Evolutionary conservation across 768 basidiomycete genomes (phyloP), one percentile per base, ranked within the genome.

Genomic region (Kwoniella dejecticola): DNA sequence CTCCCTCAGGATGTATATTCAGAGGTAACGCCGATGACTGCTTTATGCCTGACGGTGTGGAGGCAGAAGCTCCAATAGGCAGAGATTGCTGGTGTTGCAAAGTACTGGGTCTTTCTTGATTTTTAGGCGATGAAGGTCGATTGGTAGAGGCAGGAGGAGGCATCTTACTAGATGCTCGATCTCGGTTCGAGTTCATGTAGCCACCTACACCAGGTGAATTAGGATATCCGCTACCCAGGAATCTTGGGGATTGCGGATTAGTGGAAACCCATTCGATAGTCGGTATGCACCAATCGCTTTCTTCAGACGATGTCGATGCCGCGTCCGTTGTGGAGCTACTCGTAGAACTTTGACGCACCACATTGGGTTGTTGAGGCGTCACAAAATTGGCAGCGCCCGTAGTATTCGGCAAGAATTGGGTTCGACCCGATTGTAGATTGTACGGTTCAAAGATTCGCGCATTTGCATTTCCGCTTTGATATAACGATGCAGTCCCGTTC

Each of bases 211-310:
- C 60, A 24, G 52, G 52, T 21, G 48, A 48, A 7, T 60, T 40
- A 2, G 56, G 48, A 40, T 63, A 63, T 17, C 64, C 45, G 6
- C 57, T 54, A 13, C 38, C 12, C 31, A 46, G 45, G 27, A 38
- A 44, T 12, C 42, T 55, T 2, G 52, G 47, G 30, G 30, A 59
- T 46, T 36, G 47, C 33, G 57, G 58, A 46, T 42, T 55, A 13
- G 47, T 61, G 11, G 38, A 62, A 23, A 75, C 74, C 74, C 74
- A 75, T 54, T 75, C 71, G 3, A 75, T 65, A 11, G 67, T 57
- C 3, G 74, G 74, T 26, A 75, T 62, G 47, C 74, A 75, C 17
- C 72, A 61, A 62, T 75, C 74, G 8, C 60, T 63, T 55, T 75
- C 74, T 41, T 75, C 74, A 1, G 71, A 72, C 6, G 59, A 63